A percentile compares a stretch with the other conserved stretches of the same genome.
Evolutionary conservation across 768 basidiomycete genomes (phyloP).

Genomic region (Lentinula sp.): DNA sequence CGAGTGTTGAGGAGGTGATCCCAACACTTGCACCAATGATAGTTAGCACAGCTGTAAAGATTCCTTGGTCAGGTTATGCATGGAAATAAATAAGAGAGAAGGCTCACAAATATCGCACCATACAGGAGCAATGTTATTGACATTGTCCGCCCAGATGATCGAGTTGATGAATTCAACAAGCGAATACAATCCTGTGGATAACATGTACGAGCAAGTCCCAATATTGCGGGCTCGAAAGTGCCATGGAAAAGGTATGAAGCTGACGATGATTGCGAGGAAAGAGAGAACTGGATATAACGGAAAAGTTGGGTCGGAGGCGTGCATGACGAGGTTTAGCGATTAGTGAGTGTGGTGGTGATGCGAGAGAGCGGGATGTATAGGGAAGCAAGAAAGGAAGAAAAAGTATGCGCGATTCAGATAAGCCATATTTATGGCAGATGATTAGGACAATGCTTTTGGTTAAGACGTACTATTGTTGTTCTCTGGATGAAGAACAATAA

Average conservation of each 20-base stretch:
- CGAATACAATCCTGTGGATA: constrained; percentile 27
- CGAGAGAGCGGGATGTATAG: neutral
- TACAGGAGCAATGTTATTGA: constrained; percentile 28
- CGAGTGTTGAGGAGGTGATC: constrained; percentile 11
- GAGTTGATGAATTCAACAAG: constrained; percentile 35
- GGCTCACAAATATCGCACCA: constrained; percentile 54
- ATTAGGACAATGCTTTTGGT: neutral
- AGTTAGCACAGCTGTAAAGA: neutral
- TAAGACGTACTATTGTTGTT: neutral
- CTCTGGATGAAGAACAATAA: neutral
- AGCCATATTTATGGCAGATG: neutral
- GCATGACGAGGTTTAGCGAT: neutral
- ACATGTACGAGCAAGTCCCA: constrained; percentile 34
- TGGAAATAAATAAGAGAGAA: neutral
- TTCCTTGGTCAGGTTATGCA: neutral
- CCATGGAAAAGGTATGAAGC: constrained; percentile 34
- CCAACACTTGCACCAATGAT: constrained; percentile 1
- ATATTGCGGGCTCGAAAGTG: constrained; percentile 35
- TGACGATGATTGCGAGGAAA: constrained; percentile 30
- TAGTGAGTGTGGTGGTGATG: neutral
- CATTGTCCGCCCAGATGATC: constrained; percentile 37
- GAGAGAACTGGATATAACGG: constrained; percentile 20
- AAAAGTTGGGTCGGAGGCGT: constrained; percentile 7
- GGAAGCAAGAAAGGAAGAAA: neutral
- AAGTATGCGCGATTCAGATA: neutral